phyloP scores from a whole-genome alignment of 2,329 filamentous ascomycete species.

The Fusarium veterinarium region DNA sequence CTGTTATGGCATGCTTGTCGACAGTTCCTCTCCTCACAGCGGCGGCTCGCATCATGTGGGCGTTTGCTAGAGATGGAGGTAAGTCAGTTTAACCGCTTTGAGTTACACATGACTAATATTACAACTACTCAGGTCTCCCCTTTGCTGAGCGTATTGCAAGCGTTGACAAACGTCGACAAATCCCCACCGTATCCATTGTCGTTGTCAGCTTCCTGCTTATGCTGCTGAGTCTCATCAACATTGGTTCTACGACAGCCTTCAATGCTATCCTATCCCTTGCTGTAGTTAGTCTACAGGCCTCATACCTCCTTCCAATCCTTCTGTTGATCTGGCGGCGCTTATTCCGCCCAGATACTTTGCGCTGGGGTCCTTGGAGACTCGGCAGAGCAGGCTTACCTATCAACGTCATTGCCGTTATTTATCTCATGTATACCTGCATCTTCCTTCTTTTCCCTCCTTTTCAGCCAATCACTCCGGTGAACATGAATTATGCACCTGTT shows the following conservation, averaged over 20 bases:
- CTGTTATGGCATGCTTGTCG: conserved; percentile 21
- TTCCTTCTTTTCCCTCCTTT: conserved; percentile 32
- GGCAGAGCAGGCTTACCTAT: conserved; percentile 20
- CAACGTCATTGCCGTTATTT: conserved; percentile 15
- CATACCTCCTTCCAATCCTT: conserved; percentile 26
- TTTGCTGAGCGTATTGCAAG: conserved; percentile 19
- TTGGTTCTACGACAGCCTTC: conserved; percentile 38
- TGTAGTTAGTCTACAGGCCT: conserved; percentile 25
- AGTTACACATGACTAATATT: background rate
- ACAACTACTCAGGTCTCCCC: conserved; percentile 14
- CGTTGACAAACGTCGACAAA: conserved; percentile 18
- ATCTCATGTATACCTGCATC: conserved; percentile 24
- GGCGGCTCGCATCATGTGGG: conserved; percentile 35
- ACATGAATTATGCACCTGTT: conserved; percentile 36
- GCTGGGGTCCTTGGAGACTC: conserved; percentile 30
- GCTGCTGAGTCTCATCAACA: conserved; percentile 37
- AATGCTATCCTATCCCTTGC: conserved; percentile 35
- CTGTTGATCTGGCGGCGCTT: conserved; percentile 30
- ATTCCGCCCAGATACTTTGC: conserved; percentile 4
- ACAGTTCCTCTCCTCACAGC: conserved; percentile 29
- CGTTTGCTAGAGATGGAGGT: conserved; percentile 36
- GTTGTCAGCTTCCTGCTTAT: conserved; percentile 15
- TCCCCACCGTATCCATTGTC: conserved; percentile 19
- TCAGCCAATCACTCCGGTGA: conserved; percentile 20
- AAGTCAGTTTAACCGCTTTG: rapidly evolving